phyloP scores from a whole-genome alignment of 176 grass and related monocot species.

The Phragmites australis region DNA sequence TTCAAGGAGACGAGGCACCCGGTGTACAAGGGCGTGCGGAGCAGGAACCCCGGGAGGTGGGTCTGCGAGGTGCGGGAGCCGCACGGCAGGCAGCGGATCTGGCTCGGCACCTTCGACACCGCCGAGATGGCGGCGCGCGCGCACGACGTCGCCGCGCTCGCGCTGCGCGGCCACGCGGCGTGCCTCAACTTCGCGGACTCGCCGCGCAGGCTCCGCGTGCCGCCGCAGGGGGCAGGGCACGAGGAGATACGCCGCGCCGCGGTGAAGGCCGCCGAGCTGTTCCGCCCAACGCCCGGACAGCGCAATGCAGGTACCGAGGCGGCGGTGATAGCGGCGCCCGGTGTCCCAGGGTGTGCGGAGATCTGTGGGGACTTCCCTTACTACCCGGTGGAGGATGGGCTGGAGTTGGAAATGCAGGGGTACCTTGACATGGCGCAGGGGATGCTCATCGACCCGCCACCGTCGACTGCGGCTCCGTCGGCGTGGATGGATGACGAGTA shows the following conservation, averaged over 20 bases:
- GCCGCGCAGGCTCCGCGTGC: slow-evolving; percentile 45
- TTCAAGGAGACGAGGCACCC: slow-evolving; percentile 78
- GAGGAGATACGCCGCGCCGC: slow-evolving; percentile 66
- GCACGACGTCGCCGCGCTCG: slow-evolving; percentile 73
- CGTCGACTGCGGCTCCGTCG: background rate
- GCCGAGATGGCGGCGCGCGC: slow-evolving; percentile 87
- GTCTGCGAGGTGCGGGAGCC: slow-evolving; percentile 78
- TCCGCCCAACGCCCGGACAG: slow-evolving; percentile 32
- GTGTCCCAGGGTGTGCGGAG: background rate
- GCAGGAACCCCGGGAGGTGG: slow-evolving; percentile 62
- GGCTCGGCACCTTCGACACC: slow-evolving; percentile 82
- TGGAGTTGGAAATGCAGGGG: slow-evolving; percentile 63
- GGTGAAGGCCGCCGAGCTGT: slow-evolving; percentile 53
- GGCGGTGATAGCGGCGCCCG: background rate
- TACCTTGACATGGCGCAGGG: slow-evolving; percentile 73
- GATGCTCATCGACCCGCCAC: slow-evolving; percentile 68
- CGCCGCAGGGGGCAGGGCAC: slow-evolving; percentile 43
- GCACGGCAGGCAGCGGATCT: slow-evolving; percentile 60
- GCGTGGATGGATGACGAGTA: slow-evolving; percentile 34
- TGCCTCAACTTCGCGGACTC: slow-evolving; percentile 94
- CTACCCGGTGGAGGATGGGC: slow-evolving; percentile 45
- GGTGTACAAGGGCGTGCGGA: slow-evolving; percentile 73
- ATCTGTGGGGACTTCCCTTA: background rate
- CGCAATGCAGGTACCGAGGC: background rate
- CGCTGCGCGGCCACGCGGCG: slow-evolving; percentile 60